These are phyloP conservation scores for Diophrys appendiculata DNA, from an alignment of 73 alveolate genomes.

Conservation along the genomic window DNA sequence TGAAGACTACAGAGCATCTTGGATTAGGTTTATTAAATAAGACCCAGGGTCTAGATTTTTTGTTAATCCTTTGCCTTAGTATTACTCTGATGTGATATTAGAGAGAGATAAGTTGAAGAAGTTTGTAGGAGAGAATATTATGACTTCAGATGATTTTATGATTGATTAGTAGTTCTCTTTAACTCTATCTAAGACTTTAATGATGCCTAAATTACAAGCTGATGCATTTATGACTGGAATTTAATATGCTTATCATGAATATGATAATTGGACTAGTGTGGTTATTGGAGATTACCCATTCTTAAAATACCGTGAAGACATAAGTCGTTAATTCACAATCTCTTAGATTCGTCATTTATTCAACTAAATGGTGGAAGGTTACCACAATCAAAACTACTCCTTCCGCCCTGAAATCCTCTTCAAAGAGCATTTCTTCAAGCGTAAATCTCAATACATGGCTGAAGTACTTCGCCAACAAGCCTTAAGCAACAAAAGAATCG, in stretches of 20 bases:
- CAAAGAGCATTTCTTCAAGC: constrained; percentile 29
- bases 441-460: constrained; percentile 50
- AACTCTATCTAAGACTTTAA: constrained; percentile 11
- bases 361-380: constrained; percentile 12
- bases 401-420: constrained; percentile 33
- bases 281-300: constrained; percentile 55
- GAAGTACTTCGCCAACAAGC: constrained; percentile 51
- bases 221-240: constrained; percentile 64
- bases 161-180: constrained; percentile 33
- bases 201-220: constrained; percentile 18
- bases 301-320: constrained; percentile 49
- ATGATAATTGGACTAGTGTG: constrained; percentile 10
- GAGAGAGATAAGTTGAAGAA: constrained; percentile 22
- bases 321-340: constrained; percentile 35
- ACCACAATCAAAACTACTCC: constrained; percentile 22
- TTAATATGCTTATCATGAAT: constrained; percentile 39
- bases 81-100: constrained; percentile 40
- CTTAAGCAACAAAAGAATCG: constrained; percentile 18
- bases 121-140: constrained; percentile 32
- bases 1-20: constrained; percentile 12
- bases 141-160: constrained; percentile 35
- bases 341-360: constrained; percentile 21
- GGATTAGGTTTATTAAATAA: constrained; percentile 19
- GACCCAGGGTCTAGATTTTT: constrained; percentile 42
- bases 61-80: constrained; percentile 57